These are phyloP conservation scores for Sporothrix protearum DNA, from an alignment of 2,329 filamentous ascomycete genomes.

Conservation along the genomic window DNA sequence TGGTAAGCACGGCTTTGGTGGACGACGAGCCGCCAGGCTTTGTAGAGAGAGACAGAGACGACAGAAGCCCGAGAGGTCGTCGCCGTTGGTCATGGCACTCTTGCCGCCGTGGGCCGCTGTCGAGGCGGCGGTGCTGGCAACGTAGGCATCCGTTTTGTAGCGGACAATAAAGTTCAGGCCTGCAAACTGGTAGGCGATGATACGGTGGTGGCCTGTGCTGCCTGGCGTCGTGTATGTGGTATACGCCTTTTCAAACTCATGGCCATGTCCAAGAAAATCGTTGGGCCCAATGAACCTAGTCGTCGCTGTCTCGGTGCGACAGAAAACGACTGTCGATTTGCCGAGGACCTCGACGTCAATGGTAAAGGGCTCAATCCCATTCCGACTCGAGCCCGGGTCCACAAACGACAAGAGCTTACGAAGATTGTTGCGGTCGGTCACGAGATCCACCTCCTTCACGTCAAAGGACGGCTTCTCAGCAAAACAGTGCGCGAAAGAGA, in stretches of 20 bases:
- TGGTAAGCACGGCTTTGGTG: neutral
- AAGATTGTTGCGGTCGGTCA: slow-evolving; percentile 48
- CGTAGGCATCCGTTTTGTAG: slow-evolving; percentile 44
- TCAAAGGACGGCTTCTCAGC: slow-evolving; percentile 40
- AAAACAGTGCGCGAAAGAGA: slow-evolving; percentile 44
- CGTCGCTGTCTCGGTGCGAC: slow-evolving; percentile 34
- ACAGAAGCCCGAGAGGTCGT: neutral
- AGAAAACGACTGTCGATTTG: slow-evolving; percentile 40
- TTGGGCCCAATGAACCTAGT: slow-evolving; percentile 33
- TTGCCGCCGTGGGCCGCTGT: neutral
- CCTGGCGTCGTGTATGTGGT: slow-evolving; percentile 36
- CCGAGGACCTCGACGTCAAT: slow-evolving; percentile 40
- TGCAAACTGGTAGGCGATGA: slow-evolving; percentile 44
- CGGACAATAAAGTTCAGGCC: slow-evolving; percentile 42
- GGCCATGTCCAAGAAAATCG: slow-evolving; percentile 44
- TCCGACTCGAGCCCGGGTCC: slow-evolving; percentile 30
- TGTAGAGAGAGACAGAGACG: neutral
- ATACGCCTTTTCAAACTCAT: slow-evolving; percentile 45
- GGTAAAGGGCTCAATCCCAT: slow-evolving; percentile 37
- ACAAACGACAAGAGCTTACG: slow-evolving; percentile 48
- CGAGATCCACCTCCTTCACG: slow-evolving; percentile 39
- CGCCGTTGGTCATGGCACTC: neutral
- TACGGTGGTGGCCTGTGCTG: slow-evolving; percentile 45
- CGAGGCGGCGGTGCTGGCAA: slow-evolving; percentile 24
- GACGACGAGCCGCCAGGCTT: neutral